Evolutionary conservation across 2,329 filamentous ascomycete species (phyloP).

Genomic region (Aureobasidium lini): DNA sequence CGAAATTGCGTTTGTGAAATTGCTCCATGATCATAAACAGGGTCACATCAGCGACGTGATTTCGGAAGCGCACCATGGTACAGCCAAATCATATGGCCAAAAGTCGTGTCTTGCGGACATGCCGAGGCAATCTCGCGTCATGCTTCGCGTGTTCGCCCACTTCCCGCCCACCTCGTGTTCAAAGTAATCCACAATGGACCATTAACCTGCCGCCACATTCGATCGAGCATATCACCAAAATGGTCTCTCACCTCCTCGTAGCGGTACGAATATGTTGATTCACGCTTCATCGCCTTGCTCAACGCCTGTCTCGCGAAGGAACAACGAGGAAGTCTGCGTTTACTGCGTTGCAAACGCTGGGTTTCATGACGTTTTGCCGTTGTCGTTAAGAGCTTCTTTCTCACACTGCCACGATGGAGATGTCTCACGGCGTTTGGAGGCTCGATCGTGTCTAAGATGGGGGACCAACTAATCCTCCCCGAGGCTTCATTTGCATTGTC

Average conservation of each 20-base stretch:
- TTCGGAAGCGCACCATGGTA: neutral
- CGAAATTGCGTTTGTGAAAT: neutral
- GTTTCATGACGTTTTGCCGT: slow-evolving; percentile 7
- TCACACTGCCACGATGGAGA: neutral
- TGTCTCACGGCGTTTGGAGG: neutral
- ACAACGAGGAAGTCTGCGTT: slow-evolving; percentile 3
- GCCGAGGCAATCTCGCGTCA: neutral
- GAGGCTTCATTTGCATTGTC: neutral
- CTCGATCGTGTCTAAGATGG: neutral
- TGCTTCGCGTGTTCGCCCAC: neutral
- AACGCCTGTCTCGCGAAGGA: neutral
- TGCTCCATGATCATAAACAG: neutral
- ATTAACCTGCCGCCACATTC: neutral
- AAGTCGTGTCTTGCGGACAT: neutral
- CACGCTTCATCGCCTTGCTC: neutral
- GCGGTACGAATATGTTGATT: neutral
- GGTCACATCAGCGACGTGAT: neutral
- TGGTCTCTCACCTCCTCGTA: neutral
- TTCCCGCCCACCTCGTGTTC: neutral
- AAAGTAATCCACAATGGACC: neutral
- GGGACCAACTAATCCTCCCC: neutral
- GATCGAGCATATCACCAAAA: neutral
- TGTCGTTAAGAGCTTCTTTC: neutral
- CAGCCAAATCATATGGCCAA: neutral
- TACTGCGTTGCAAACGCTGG: neutral